phyloP scores from a whole-genome alignment of 2,329 filamentous ascomycete genomes.

The Chrysoporthe puriensis region DNA sequence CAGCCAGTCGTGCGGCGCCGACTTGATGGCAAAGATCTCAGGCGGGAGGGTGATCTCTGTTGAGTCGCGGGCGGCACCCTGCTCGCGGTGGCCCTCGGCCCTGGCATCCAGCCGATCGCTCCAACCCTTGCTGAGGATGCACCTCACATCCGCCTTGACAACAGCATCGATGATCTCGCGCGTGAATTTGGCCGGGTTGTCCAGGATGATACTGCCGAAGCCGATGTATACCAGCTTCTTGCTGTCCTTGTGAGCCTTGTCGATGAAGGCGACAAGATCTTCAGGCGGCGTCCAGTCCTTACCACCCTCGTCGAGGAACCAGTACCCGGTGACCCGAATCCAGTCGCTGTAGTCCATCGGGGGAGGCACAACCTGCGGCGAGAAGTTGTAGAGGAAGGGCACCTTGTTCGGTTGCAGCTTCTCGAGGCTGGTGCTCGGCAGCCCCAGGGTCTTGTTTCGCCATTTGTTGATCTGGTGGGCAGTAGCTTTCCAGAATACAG shows the following conservation, averaged over 20 bases:
- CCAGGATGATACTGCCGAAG: slow-evolving; percentile 94
- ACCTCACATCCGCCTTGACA: slow-evolving; percentile 86
- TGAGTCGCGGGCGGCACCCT: slow-evolving; percentile 44
- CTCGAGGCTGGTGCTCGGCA: slow-evolving; percentile 81
- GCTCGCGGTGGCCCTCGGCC: neutral
- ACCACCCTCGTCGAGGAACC: slow-evolving; percentile 83
- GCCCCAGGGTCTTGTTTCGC: slow-evolving; percentile 77
- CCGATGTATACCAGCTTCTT: slow-evolving; percentile 97
- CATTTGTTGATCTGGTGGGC: slow-evolving; percentile 90
- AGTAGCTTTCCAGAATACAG: slow-evolving; percentile 94
- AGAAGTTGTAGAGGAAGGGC: slow-evolving; percentile 98
- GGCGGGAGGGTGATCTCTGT: slow-evolving; percentile 72
- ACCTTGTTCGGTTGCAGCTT: slow-evolving; percentile 96
- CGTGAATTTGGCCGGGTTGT: slow-evolving; percentile 85
- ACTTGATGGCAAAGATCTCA: slow-evolving; percentile 86
- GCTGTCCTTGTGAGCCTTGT: slow-evolving; percentile 74
- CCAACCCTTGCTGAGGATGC: slow-evolving; percentile 96
- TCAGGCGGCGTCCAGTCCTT: slow-evolving; percentile 71
- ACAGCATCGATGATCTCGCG: slow-evolving; percentile 93
- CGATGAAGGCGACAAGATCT: slow-evolving; percentile 80
- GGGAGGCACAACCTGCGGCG: slow-evolving; percentile 88
- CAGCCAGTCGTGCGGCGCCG: slow-evolving; percentile 94
- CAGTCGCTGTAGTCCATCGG: slow-evolving; percentile 96
- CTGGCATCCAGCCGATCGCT: slow-evolving; percentile 67
- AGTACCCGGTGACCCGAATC: slow-evolving; percentile 97